phyloP scores from a whole-genome alignment of 495 filamentous ascomycete genomes.

The Viridothelium virens region DNA sequence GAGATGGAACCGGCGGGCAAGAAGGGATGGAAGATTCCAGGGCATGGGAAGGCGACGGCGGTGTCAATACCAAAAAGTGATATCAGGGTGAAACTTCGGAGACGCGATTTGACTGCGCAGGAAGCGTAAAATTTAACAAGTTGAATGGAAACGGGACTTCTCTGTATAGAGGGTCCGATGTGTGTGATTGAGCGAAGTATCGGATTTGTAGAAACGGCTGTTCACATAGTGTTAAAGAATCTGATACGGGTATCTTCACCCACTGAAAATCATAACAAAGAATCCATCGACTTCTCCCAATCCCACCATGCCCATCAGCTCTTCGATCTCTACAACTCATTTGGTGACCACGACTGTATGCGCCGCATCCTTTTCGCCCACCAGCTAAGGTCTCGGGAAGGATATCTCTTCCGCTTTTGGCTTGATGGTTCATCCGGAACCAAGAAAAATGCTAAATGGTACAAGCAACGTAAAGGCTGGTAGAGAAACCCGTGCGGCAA shows the following conservation, averaged over 20 bases:
- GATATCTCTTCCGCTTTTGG: background rate
- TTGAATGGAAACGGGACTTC: background rate
- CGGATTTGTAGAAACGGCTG: background rate
- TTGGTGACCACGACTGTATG: too few relatives aligned
- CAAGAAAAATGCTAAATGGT: background rate
- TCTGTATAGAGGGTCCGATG: too few relatives aligned
- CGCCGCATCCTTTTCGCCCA: too few relatives aligned
- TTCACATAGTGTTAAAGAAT: background rate
- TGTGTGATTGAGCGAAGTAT: background rate
- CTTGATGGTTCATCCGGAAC: background rate
- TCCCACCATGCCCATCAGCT: background rate
- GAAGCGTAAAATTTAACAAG: background rate
- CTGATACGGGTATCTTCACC: too few relatives aligned
- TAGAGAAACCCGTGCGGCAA: background rate
- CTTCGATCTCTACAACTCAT: background rate
- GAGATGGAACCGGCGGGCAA: constrained; percentile 33
- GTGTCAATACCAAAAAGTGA: constrained; percentile 28
- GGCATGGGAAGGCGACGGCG: constrained; percentile 26
- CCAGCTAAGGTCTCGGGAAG: too few relatives aligned
- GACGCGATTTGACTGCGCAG: background rate
- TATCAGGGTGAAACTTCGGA: constrained; percentile 21
- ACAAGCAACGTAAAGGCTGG: background rate
- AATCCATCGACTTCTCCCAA: background rate
- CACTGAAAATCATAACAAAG: too few relatives aligned
- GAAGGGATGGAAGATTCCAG: constrained; percentile 30